These are phyloP conservation scores for Dothidotthia symphoricarpi DNA, from an alignment of 2,329 filamentous ascomycete genomes.

Conservation along the genomic window DNA sequence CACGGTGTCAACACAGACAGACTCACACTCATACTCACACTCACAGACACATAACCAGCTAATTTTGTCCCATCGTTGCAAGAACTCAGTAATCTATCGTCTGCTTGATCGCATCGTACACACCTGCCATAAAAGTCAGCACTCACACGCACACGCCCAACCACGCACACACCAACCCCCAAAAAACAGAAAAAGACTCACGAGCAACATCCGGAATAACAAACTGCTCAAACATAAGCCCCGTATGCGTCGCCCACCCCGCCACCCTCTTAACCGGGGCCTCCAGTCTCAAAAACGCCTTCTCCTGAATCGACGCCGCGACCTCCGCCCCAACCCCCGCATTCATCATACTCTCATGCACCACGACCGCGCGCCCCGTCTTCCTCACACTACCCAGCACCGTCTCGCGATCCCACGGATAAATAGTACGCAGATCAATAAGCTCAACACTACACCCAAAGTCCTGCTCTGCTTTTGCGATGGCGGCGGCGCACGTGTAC, in stretches of 20 bases:
- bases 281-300: slow-evolving; percentile 79
- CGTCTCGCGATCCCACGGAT: slow-evolving; percentile 84
- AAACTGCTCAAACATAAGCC: slow-evolving; percentile 69
- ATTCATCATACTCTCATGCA: slow-evolving; percentile 91
- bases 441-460: slow-evolving; percentile 76
- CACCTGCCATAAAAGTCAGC: slow-evolving; percentile 30
- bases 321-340: slow-evolving; percentile 87
- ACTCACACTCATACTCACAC: too few species aligned
- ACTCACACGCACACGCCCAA: not conserved
- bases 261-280: slow-evolving; percentile 82
- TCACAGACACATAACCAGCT: too few species aligned
- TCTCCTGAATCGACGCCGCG: slow-evolving; percentile 82
- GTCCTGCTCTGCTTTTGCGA: slow-evolving; percentile 72
- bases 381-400: slow-evolving; percentile 80
- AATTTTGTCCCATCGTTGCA: too few species aligned
- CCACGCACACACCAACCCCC: too few species aligned
- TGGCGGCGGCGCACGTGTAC: slow-evolving; percentile 77
- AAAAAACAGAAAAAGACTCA: slow-evolving; percentile 53
- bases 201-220: slow-evolving; percentile 80
- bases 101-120: slow-evolving; percentile 52
- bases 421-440: slow-evolving; percentile 83
- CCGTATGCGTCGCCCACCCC: slow-evolving; percentile 85
- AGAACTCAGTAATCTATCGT: slow-evolving; percentile 49
- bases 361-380: slow-evolving; percentile 81
- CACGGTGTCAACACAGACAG: too few species aligned